These are phyloP conservation scores for Cutaneotrichosporon sp. DNA, from an alignment of 1,284 basidiomycete genomes.

Conservation along the genomic window DNA sequence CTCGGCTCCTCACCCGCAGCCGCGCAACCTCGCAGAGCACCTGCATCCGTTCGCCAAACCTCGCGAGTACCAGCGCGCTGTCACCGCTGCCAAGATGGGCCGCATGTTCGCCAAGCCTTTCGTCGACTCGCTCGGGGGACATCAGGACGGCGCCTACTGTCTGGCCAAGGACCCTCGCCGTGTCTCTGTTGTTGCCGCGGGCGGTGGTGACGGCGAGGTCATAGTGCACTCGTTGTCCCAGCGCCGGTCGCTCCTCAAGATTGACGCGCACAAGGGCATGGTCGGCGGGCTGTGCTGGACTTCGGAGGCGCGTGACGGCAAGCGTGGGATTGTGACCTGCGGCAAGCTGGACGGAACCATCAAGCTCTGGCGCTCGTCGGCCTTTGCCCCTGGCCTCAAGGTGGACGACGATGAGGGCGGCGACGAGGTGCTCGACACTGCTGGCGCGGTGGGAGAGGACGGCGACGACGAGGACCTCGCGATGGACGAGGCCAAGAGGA, in stretches of 20 bases:
- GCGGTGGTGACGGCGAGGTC: constrained; percentile 93
- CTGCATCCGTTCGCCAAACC: constrained; percentile 93
- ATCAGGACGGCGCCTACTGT: constrained; percentile 92
- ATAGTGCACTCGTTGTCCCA: constrained; percentile 83
- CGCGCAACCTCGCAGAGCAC: constrained; percentile 88
- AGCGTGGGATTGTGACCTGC: constrained; percentile 76
- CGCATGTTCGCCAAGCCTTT: constrained; percentile 97
- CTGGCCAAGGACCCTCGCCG: constrained; percentile 76
- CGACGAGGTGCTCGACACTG: constrained; percentile 42
- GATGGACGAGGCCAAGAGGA: constrained; percentile 45
- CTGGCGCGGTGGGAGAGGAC: constrained; percentile 48
- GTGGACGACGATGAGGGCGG: constrained; percentile 45
- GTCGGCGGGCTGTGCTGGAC: constrained; percentile 67
- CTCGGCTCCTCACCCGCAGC: constrained; percentile 63
- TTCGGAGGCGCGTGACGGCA: constrained; percentile 55
- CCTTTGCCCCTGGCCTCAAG: constrained; percentile 47
- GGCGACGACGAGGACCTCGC: constrained; percentile 51
- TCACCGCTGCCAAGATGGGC: constrained; percentile 96
- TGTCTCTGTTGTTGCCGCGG: constrained; percentile 82
- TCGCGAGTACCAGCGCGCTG: constrained; percentile 87
- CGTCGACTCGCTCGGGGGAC: constrained; percentile 84
- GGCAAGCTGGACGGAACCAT: constrained; percentile 82
- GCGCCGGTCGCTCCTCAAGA: constrained; percentile 65
- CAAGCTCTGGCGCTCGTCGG: constrained; percentile 77
- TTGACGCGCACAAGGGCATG: constrained; percentile 89